Evolutionary conservation across 2,329 filamentous ascomycete genomes (phyloP).

Genomic region (Colletotrichum sp.): DNA sequence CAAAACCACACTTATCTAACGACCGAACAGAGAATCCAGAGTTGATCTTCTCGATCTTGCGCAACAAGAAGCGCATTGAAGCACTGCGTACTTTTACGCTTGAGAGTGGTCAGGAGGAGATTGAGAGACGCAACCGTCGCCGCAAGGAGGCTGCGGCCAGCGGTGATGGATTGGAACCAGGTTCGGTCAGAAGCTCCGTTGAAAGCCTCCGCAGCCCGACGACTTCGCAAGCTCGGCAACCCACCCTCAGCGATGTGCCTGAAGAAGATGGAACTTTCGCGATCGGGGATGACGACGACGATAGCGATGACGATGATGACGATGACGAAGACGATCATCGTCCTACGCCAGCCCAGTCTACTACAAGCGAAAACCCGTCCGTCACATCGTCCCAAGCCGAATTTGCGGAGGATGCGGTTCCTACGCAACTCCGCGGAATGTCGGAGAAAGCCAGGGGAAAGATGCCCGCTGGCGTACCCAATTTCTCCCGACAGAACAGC

Average conservation of each 20-base stretch:
- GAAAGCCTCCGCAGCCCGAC: conserved; percentile 73
- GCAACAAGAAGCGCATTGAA: conserved; percentile 83
- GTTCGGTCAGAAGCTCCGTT: conserved; percentile 64
- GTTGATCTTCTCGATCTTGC: conserved; percentile 79
- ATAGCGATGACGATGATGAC: conserved; percentile 57
- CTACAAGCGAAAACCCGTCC: conserved; percentile 66
- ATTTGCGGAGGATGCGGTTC: conserved; percentile 77
- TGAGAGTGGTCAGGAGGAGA: conserved; percentile 89
- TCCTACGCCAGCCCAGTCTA: conserved; percentile 66
- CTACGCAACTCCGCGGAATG: conserved; percentile 86
- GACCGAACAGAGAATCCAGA: conserved; percentile 73
- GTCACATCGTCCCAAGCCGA: conserved; percentile 73
- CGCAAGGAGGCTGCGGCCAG: conserved; percentile 66
- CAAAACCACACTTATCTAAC: background rate
- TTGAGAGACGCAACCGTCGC: conserved; percentile 77
- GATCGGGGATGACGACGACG: conserved; percentile 84
- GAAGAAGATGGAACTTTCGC: conserved; percentile 79
- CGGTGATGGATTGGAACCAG: conserved; percentile 53
- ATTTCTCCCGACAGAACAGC: conserved; percentile 90
- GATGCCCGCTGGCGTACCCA: conserved; percentile 82
- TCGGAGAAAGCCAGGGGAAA: conserved; percentile 97
- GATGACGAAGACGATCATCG: conserved; percentile 53
- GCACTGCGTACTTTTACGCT: conserved; percentile 86
- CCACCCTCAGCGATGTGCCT: conserved; percentile 70
- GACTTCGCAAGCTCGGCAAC: conserved; percentile 54